A percentile compares a stretch with the other conserved stretches of the same genome.
Conservation (phyloP, 768 basidiomycete genomes). For the Tylopilus sp. region DNA sequence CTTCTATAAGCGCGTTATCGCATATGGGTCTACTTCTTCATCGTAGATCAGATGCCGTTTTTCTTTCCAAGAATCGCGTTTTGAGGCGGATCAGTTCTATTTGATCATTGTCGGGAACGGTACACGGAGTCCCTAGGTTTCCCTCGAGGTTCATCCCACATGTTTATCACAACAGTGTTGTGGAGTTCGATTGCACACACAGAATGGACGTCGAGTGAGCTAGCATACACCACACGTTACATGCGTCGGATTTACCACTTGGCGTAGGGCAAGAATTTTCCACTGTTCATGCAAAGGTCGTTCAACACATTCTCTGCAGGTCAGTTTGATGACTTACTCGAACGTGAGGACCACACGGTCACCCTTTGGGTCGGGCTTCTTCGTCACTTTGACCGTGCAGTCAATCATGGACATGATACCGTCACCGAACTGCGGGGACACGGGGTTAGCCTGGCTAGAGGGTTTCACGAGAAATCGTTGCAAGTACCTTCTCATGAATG, state of each 20-base stretch:
- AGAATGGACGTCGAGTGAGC: neutral
- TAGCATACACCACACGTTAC: conserved; percentile 1
- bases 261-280: conserved; percentile 74
- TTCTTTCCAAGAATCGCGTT: too few relatives aligned
- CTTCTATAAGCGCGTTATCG: too few relatives aligned
- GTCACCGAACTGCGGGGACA: conserved; percentile 61
- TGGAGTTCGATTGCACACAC: conserved; percentile 1
- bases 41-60: too few relatives aligned
- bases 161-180: too few relatives aligned
- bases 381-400: conserved; percentile 64
- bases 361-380: conserved; percentile 73
- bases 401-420: conserved; percentile 91
- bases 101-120: too few relatives aligned
- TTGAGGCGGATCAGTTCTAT: too few relatives aligned
- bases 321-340: conserved; percentile 49
- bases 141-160: too few relatives aligned
- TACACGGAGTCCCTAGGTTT: too few relatives aligned
- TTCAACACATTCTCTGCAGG: neutral
- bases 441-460: neutral
- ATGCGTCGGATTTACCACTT: conserved; percentile 47
- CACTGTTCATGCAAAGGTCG: conserved; percentile 38
- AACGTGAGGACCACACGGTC: conserved; percentile 78
- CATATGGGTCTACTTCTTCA: too few relatives aligned
- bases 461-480: neutral
- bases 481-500: conserved; percentile 68